These are phyloP conservation scores for Tuber brumale DNA, from an alignment of 495 filamentous ascomycete genomes.

Conservation along the genomic window DNA sequence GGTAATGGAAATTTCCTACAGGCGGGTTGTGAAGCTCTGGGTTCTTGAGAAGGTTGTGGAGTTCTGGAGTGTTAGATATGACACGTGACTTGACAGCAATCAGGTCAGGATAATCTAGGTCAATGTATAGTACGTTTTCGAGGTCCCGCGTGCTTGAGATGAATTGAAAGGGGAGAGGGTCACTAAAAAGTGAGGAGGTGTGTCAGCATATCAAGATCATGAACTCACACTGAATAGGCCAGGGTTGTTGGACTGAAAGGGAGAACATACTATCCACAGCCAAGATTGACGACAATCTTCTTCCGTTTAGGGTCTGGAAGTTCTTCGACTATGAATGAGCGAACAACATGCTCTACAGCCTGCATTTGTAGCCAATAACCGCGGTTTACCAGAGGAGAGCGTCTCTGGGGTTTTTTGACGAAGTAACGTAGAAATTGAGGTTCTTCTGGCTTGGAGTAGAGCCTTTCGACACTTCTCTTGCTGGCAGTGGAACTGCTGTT, in stretches of 20 bases:
- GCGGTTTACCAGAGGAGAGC: conserved; percentile 77
- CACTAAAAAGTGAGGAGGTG: conserved; percentile 51
- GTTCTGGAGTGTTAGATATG: conserved; percentile 55
- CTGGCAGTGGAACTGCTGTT: conserved; percentile 87
- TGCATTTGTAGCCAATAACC: conserved; percentile 83
- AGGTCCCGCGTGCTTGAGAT: conserved; percentile 55
- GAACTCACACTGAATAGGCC: neutral
- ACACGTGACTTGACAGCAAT: conserved; percentile 66
- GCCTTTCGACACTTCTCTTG: conserved; percentile 77
- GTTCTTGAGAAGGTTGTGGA: conserved; percentile 50
- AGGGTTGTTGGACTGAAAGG: neutral
- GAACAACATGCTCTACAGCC: conserved; percentile 66
- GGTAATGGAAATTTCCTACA: conserved; percentile 50
- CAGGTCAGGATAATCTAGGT: conserved; percentile 79
- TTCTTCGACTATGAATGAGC: conserved; percentile 57
- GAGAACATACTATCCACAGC: conserved; percentile 74
- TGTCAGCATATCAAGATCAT: conserved; percentile 17
- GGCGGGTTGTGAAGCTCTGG: conserved; percentile 45
- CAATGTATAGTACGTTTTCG: conserved; percentile 60
- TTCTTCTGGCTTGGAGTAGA: conserved; percentile 62
- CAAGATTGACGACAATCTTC: conserved; percentile 77
- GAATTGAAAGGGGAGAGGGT: conserved; percentile 84
- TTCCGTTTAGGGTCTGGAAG: conserved; percentile 46
- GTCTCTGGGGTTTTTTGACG: conserved; percentile 70
- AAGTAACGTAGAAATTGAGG: conserved; percentile 81